Conservation (phyloP, 2,329 filamentous ascomycete genomes). For the Ophiosphaerella korrae region DNA sequence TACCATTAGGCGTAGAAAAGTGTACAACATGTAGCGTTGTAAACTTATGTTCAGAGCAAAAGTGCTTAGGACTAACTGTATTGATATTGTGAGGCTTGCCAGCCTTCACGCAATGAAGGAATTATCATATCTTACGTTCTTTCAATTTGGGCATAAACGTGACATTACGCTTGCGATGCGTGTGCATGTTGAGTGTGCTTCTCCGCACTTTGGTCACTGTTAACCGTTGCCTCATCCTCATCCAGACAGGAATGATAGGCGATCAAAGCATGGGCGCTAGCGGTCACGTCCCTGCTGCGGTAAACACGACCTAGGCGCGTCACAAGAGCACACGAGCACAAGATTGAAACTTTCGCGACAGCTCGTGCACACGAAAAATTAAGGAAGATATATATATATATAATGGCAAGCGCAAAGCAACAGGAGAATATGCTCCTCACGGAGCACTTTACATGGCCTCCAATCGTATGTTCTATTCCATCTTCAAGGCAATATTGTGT, state of each 20-base stretch:
- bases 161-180: no score
- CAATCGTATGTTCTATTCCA: constrained; percentile 66
- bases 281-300: constrained; percentile 16
- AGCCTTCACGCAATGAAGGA: constrained; percentile 11
- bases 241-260: not conserved
- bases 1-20: constrained; percentile 13
- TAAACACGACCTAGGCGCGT: constrained; percentile 29
- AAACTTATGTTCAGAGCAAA: constrained; percentile 16
- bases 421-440: constrained; percentile 72
- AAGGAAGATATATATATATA: not conserved
- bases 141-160: no score
- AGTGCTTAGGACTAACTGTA: constrained; percentile 17
- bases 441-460: constrained; percentile 94
- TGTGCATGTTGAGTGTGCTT: not conserved
- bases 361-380: constrained; percentile 1
- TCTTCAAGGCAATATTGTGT: not conserved
- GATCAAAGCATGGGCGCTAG: constrained; percentile 3
- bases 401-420: constrained; percentile 53
- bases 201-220: not conserved
- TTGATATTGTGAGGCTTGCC: constrained; percentile 8
- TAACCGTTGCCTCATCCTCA: not conserved
- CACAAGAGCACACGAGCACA: constrained; percentile 30
- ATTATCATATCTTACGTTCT: constrained; percentile 1
- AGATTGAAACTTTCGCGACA: constrained; percentile 9
- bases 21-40: constrained; percentile 19